Evolutionary conservation across 139 green algal genomes (phyloP).

Genomic region (Tetraselmis striata): DNA sequence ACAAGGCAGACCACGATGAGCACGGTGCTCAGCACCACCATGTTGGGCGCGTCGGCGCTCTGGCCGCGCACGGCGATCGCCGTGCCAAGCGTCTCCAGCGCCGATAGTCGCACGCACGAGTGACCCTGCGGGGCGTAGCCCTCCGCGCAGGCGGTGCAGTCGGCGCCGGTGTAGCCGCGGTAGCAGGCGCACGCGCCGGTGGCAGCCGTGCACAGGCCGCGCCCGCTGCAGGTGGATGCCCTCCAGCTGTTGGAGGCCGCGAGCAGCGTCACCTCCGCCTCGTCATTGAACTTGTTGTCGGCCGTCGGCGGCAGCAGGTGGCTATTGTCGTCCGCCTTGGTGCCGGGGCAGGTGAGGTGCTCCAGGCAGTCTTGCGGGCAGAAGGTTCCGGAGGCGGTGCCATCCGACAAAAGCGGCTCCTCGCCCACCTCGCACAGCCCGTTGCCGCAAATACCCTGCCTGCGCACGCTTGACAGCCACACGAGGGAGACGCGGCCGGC

Average conservation of each 20-base stretch:
- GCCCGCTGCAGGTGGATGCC: not conserved
- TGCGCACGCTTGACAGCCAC: not conserved
- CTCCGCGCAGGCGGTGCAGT: not conserved
- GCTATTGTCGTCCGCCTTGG: not conserved
- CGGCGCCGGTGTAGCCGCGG: not conserved
- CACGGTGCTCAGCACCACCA: not conserved
- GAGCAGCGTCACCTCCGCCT: not conserved
- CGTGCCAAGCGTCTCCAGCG: not conserved
- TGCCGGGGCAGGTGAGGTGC: not conserved
- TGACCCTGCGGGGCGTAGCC: not conserved
- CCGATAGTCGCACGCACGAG: not conserved
- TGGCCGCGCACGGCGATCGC: not conserved
- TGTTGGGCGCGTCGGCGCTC: not conserved
- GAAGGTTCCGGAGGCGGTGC: not conserved
- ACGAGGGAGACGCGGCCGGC: not conserved
- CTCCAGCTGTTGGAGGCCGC: not conserved
- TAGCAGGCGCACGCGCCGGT: not conserved
- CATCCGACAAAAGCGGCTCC: not conserved
- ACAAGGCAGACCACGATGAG: not conserved
- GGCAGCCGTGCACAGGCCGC: not conserved
- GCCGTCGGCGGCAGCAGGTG: not conserved
- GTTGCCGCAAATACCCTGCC: constrained; percentile 40
- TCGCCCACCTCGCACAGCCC: constrained; percentile 40
- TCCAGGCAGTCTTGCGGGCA: not conserved
- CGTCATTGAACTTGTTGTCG: not conserved